Evolutionary conservation across 2,329 filamentous ascomycete genomes (phyloP).

Genomic region (Teratosphaeria gauchensis): DNA sequence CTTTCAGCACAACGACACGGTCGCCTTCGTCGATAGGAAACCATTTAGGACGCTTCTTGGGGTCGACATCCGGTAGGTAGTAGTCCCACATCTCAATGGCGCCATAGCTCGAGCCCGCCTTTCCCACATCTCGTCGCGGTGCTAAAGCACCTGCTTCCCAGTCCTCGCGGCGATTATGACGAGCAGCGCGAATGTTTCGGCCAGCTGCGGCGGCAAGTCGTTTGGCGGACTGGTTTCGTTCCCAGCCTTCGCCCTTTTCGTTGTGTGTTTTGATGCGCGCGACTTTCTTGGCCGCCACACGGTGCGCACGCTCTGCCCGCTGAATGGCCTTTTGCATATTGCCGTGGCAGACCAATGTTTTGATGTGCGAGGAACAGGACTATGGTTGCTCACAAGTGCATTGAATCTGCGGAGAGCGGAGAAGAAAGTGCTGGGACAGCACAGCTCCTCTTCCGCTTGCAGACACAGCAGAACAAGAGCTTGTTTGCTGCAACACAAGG

Average conservation of each 20-base stretch:
- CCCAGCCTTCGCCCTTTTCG: slow-evolving; percentile 16
- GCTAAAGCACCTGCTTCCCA: slow-evolving; percentile 71
- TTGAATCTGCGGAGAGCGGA: not conserved
- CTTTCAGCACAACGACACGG: slow-evolving; percentile 71
- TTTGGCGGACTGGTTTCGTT: slow-evolving; percentile 17
- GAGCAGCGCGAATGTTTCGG: slow-evolving; percentile 37
- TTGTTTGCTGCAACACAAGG: not conserved
- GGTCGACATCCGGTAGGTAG: slow-evolving; percentile 18
- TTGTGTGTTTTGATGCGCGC: not conserved
- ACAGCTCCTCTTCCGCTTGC: not conserved
- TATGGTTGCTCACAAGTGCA: not conserved
- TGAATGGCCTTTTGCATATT: slow-evolving; percentile 62
- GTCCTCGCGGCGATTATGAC: slow-evolving; percentile 57
- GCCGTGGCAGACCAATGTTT: not conserved
- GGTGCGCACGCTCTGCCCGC: slow-evolving; percentile 57
- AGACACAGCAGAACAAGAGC: not conserved
- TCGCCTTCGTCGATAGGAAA: slow-evolving; percentile 48
- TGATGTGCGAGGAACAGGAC: not conserved
- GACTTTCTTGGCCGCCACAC: slow-evolving; percentile 43
- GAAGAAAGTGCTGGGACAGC: not conserved
- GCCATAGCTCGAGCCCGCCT: slow-evolving; percentile 49
- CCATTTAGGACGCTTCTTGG: slow-evolving; percentile 16
- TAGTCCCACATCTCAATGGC: slow-evolving; percentile 25
- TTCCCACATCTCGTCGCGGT: slow-evolving; percentile 63
- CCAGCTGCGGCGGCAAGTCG: slow-evolving; percentile 4